Evolutionary conservation across 495 filamentous ascomycete species (phyloP).

Genomic region (Coniosporium apollinis): DNA sequence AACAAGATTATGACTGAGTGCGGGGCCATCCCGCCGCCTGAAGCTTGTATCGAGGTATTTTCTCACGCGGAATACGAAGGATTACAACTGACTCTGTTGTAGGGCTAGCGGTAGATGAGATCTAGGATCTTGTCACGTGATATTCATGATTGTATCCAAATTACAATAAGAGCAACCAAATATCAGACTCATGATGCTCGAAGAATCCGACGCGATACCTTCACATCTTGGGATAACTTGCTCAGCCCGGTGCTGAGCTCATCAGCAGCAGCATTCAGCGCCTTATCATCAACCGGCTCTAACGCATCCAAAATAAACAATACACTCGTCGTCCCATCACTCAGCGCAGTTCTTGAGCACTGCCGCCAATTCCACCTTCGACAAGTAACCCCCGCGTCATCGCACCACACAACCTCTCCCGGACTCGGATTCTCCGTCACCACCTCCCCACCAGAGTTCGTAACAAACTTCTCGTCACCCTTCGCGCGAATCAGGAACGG

Average conservation of each 20-base stretch:
- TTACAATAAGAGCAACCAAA: no score
- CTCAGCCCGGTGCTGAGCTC: not conserved
- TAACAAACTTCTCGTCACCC: conserved; percentile 17
- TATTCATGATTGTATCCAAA: no score
- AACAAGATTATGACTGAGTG: no score
- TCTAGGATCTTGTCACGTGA: no score
- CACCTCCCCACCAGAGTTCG: conserved; percentile 14
- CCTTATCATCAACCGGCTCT: not conserved
- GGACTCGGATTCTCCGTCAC: conserved; percentile 9
- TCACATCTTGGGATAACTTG: not conserved
- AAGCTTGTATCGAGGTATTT: no score
- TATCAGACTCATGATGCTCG: no score
- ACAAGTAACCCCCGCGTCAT: conserved; percentile 19
- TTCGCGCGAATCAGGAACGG: conserved; percentile 18
- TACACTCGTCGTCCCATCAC: conserved; percentile 15
- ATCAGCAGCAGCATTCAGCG: not conserved
- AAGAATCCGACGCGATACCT: not conserved
- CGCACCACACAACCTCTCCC: conserved; percentile 23
- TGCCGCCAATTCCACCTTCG: conserved; percentile 23
- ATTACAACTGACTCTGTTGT: no score
- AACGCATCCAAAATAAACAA: conserved; percentile 11
- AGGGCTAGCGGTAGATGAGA: no score
- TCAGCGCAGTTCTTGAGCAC: conserved; percentile 19
- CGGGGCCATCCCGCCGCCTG: no score
- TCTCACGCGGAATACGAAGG: no score